phyloP scores from a whole-genome alignment of 1,284 basidiomycete genomes.

The Lignosus rhinocerotis region DNA sequence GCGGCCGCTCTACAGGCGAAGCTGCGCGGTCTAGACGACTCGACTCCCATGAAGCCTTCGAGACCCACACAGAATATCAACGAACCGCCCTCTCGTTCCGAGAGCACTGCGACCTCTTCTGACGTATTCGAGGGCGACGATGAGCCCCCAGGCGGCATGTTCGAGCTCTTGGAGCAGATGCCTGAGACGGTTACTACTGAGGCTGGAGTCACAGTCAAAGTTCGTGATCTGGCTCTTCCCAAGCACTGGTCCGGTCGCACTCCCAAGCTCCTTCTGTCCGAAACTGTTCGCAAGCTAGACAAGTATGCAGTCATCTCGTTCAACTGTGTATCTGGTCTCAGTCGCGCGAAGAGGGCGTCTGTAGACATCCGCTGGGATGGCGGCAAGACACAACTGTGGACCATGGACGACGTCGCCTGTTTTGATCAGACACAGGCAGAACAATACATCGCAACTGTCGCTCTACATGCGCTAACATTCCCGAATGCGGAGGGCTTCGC shows the following conservation, averaged over 20 bases:
- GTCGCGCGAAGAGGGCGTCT: constrained; percentile 71
- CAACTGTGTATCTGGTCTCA: constrained; percentile 59
- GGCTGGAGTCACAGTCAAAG: constrained; percentile 55
- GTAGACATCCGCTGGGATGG: constrained; percentile 76
- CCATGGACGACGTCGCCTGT: constrained; percentile 88
- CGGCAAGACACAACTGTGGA: constrained; percentile 66
- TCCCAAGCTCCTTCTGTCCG: constrained; percentile 69
- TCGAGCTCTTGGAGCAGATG: constrained; percentile 78
- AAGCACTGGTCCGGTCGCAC: constrained; percentile 80
- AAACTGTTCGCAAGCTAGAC: constrained; percentile 68
- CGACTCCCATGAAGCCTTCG: constrained; percentile 2
- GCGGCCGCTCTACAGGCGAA: constrained; percentile 51
- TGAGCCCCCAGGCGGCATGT: constrained; percentile 64
- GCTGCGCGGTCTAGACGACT: constrained; percentile 42
- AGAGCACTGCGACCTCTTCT: constrained; percentile 6
- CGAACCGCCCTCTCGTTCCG: constrained; percentile 16
- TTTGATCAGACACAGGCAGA: constrained; percentile 80
- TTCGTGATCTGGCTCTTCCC: constrained; percentile 79
- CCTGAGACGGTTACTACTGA: constrained; percentile 51
- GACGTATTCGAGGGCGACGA: constrained; percentile 59
- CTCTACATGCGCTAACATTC: constrained; percentile 76
- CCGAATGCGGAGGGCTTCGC: constrained; percentile 65
- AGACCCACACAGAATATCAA: constrained; percentile 2
- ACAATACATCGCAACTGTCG: constrained; percentile 88
- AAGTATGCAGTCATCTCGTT: constrained; percentile 77